Percentiles rank a stretch among this genome's conserved stretches.
These are phyloP conservation scores for Bolboschoenus planiculmis DNA, from an alignment of 176 grass and related monocot species.

Conservation along the genomic window DNA sequence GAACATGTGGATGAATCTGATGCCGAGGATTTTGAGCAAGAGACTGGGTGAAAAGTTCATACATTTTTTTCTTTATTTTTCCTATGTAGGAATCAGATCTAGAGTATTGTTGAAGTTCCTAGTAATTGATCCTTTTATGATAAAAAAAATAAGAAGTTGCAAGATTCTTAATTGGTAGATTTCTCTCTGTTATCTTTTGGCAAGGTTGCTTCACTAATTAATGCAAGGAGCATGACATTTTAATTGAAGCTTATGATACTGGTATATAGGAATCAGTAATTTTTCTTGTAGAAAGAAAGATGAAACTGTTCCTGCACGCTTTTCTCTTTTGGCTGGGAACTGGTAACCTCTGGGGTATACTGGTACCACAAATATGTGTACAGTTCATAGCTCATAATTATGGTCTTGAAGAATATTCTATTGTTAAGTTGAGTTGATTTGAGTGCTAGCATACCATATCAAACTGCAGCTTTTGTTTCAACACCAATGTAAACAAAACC, in stretches of 20 bases:
- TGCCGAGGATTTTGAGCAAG: conserved; percentile 90
- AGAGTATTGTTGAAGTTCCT: neutral
- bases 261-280: neutral
- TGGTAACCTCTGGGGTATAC: neutral
- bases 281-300: too few species aligned
- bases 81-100: neutral
- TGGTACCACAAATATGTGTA: neutral
- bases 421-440: neutral
- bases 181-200: neutral
- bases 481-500: neutral
- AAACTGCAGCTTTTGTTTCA: neutral
- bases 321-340: neutral
- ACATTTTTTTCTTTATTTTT: neutral
- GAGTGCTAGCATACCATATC: neutral
- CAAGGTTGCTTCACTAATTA: neutral
- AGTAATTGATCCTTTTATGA: neutral
- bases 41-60: conserved; percentile 48
- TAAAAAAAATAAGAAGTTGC: neutral
- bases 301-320: neutral
- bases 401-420: neutral
- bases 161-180: neutral
- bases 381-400: neutral
- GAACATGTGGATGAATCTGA: conserved; percentile 87
- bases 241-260: neutral
- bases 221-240: neutral